Evolutionary conservation across 1,284 basidiomycete species (phyloP), one percentile per base, ranked within the genome.

Genomic region (Megacollybia platyphylla): DNA sequence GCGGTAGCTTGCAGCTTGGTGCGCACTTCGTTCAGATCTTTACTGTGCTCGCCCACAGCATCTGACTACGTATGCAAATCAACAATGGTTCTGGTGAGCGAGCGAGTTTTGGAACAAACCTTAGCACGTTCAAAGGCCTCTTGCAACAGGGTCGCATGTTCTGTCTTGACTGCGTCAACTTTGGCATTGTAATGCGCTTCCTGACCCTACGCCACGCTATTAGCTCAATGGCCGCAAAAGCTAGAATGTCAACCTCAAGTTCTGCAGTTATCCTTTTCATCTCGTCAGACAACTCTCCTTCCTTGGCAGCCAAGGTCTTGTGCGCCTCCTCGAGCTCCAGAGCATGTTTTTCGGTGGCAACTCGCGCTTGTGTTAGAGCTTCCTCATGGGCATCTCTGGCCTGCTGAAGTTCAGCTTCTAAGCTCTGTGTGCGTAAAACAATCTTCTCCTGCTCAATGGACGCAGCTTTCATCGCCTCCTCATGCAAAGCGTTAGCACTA

Each of bases 61-160:
- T 86, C 82, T 30, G 64, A 64, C 82, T 87, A 45, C 10, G 45
- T 17, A 20, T 26, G 41, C 37, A 38, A 10, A 35, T 43, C 40
- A 54, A 48, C 24, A 43, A 24, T 34, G 31, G 7, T 34, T 26
- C 24, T 9, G 9, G 36, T 11, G 15, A 15, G 15, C 15, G 15
- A 28, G 34, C 34, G 28, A 9, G 35, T n/a, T 20, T 41, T 31
- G 18, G 30, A 40, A 54, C 61, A 36, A 46, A 79, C 86, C 73
- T 86, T 88, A 10, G 86, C 86, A 41, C 71, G 73, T 49, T 83
- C 71, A 54, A 86, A 88, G 2, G 77, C 79, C 46, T 82, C 73
- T 51, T 79, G 63, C 18, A 88, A 59, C 24, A 76, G 64, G 43
- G 66, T 60, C n/a, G 71, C 68, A 47, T 87, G 79, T 52, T 87